Conservation (phyloP, 2,329 filamentous ascomycete species). For the Aurifilum marmelostoma region DNA sequence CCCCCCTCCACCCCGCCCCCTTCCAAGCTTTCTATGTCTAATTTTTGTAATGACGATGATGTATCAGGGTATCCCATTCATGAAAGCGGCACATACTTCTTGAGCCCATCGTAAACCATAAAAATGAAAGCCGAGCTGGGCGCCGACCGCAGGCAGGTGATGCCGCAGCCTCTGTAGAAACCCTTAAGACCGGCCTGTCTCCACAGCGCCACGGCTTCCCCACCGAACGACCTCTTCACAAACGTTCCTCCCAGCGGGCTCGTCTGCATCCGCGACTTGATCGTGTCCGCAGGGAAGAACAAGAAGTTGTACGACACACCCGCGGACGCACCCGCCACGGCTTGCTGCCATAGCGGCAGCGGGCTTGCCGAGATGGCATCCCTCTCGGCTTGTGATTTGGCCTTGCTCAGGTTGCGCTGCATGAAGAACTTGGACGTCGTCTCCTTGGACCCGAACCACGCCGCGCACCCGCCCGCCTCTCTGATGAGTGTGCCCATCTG, state of each 20-base stretch:
- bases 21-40: slow-evolving; percentile 28
- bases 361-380: slow-evolving; percentile 51
- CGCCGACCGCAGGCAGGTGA: slow-evolving; percentile 84
- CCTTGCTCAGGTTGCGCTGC: slow-evolving; percentile 52
- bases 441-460: slow-evolving; percentile 95
- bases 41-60: neutral
- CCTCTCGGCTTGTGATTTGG: slow-evolving; percentile 44
- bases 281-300: slow-evolving; percentile 95
- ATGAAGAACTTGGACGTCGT: slow-evolving; percentile 74
- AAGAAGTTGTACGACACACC: slow-evolving; percentile 96
- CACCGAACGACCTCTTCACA: slow-evolving; percentile 68
- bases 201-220: slow-evolving; percentile 77
- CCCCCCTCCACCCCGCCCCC: slow-evolving; percentile 11
- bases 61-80: slow-evolving; percentile 30
- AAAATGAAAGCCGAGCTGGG: slow-evolving; percentile 99
- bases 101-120: slow-evolving; percentile 88
- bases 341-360: slow-evolving; percentile 83
- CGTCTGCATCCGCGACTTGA: slow-evolving; percentile 97
- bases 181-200: slow-evolving; percentile 78
- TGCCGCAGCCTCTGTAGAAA: slow-evolving; percentile 91
- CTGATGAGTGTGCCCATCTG: slow-evolving; percentile 92
- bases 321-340: slow-evolving; percentile 81
- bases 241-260: slow-evolving; percentile 62
- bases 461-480: slow-evolving; percentile 88
- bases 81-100: slow-evolving; percentile 63